A percentile compares a stretch with the other conserved stretches of the same genome.
Conservation (phyloP, 768 basidiomycete species). For the Leccinum imitatum region DNA sequence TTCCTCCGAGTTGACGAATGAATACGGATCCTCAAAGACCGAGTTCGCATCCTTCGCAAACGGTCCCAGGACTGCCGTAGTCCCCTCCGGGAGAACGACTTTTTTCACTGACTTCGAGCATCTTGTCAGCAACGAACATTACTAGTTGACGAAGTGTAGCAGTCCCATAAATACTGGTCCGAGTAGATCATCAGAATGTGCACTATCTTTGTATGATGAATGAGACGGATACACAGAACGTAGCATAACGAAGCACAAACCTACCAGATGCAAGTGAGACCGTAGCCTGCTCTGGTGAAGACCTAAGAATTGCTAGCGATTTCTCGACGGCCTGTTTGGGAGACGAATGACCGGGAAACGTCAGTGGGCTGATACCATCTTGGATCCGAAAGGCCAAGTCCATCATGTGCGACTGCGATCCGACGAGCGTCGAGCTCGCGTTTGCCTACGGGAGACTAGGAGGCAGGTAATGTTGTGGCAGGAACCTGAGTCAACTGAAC, state of each 20-base stretch:
- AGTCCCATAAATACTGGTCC: constrained; percentile 90
- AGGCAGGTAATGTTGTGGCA: too few species aligned
- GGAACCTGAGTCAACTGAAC: too few species aligned
- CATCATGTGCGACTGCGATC: too few species aligned
- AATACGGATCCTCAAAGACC: constrained; percentile 89
- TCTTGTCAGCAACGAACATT: constrained; percentile 97
- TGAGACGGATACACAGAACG: neutral
- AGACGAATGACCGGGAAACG: neutral
- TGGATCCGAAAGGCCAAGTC: neutral
- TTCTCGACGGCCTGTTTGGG: constrained; percentile 75
- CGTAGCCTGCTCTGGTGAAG: constrained; percentile 81
- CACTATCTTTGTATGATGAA: constrained; percentile 56
- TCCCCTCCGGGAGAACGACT: constrained; percentile 66
- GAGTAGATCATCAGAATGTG: constrained; percentile 78
- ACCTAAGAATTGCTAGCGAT: constrained; percentile 72
- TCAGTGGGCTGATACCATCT: constrained; percentile 1
- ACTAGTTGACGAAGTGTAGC: constrained; percentile 94
- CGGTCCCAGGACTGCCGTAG: constrained; percentile 59
- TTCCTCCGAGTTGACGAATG: constrained; percentile 79
- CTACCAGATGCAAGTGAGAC: constrained; percentile 68
- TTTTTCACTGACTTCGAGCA: constrained; percentile 57
- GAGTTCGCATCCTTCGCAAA: constrained; percentile 83
- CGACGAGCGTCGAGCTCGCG: too few species aligned
- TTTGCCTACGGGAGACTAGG: too few species aligned
- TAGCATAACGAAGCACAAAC: constrained; percentile 27